phyloP scores from a whole-genome alignment of 176 grass and related monocot species.

The Ananas comosus region DNA sequence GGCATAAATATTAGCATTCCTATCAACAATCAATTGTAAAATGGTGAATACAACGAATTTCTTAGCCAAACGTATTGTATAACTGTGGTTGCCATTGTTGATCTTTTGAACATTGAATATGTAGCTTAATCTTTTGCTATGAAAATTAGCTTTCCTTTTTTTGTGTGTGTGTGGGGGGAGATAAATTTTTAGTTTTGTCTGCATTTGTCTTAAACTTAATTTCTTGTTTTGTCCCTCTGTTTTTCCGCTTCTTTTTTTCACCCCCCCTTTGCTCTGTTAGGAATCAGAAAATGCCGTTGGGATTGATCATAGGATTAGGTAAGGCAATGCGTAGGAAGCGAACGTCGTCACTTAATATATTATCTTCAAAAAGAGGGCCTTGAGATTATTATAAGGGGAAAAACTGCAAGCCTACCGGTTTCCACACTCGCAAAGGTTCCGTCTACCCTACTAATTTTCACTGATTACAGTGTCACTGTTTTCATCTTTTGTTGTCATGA shows the following conservation, averaged over 20 bases:
- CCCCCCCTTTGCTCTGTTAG: too few relatives aligned
- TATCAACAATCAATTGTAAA: too few relatives aligned
- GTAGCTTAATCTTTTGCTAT: too few relatives aligned
- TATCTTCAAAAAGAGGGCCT: slow-evolving; percentile 78
- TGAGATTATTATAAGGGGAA: slow-evolving; percentile 98
- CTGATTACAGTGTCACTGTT: neutral
- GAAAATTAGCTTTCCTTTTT: too few relatives aligned
- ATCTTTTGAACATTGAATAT: too few relatives aligned
- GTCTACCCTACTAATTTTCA: neutral
- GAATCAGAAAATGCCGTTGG: slow-evolving; percentile 67
- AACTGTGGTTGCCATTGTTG: too few relatives aligned
- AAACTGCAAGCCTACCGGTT: slow-evolving; percentile 95
- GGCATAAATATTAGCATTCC: too few relatives aligned
- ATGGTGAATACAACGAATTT: too few relatives aligned
- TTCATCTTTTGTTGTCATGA: neutral
- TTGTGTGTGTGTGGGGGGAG: too few relatives aligned
- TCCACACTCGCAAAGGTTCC: slow-evolving; percentile 95
- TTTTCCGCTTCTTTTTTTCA: slow-evolving; percentile 10
- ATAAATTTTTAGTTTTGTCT: too few relatives aligned
- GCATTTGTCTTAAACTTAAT: neutral
- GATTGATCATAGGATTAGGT: slow-evolving; percentile 57
- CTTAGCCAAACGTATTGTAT: too few relatives aligned
- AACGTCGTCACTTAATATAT: slow-evolving; percentile 67
- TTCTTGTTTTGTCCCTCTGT: neutral
- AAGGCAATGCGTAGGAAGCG: slow-evolving; percentile 77